Conservation (phyloP, 2,329 filamentous ascomycete species). For the Aspergillus persii region DNA sequence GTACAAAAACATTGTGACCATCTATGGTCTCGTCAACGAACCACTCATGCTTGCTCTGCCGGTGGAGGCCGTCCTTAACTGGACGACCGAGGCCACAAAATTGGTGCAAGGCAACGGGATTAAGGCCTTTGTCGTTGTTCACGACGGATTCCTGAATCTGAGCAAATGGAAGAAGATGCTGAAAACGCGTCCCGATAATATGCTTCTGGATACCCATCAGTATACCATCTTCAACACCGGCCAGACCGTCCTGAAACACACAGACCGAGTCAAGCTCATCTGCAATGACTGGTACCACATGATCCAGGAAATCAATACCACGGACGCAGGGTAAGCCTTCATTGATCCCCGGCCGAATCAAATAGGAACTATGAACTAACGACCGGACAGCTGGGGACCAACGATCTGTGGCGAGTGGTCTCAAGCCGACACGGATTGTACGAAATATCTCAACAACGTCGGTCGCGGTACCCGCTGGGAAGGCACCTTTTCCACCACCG, state of each 20-base stretch:
- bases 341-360: neutral
- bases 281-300: conserved; percentile 85
- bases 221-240: conserved; percentile 96
- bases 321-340: conserved; percentile 58
- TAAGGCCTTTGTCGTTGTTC: conserved; percentile 72
- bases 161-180: conserved; percentile 86
- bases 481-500: conserved; percentile 69
- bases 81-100: conserved; percentile 73
- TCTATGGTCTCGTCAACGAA: conserved; percentile 95
- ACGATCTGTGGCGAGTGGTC: conserved; percentile 97
- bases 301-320: conserved; percentile 69
- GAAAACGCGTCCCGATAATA: conserved; percentile 60
- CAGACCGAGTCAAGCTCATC: conserved; percentile 80
- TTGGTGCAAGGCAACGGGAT: conserved; percentile 76
- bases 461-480: conserved; percentile 87
- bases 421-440: conserved; percentile 95
- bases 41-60: conserved; percentile 78
- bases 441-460: conserved; percentile 82
- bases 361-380: conserved; percentile 7
- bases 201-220: conserved; percentile 95
- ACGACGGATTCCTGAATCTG: conserved; percentile 91
- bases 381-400: conserved; percentile 66
- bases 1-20: conserved; percentile 85
- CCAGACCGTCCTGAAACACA: conserved; percentile 78
- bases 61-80: conserved; percentile 65